Percentiles rank a stretch among this genome's conserved stretches.
Evolutionary conservation across 169 alveolate genomes (phyloP).

Genomic region (Prorocentrum cordatum): DNA sequence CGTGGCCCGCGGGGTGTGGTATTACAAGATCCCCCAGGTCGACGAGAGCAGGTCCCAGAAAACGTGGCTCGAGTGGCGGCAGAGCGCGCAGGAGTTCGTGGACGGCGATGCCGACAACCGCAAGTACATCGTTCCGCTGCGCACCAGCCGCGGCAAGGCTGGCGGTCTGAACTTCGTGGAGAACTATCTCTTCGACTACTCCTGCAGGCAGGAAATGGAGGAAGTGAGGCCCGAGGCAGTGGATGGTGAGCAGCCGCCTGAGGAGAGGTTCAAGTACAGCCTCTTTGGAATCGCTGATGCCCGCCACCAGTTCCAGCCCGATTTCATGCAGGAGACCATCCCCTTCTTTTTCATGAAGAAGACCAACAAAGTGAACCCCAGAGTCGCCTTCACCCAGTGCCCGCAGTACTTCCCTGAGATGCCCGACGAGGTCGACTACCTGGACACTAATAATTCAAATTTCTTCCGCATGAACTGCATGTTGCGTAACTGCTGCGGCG

Average conservation of each 20-base stretch:
- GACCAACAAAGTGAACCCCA: conserved; percentile 20
- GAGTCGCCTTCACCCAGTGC: conserved; percentile 51
- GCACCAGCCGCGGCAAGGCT: conserved; percentile 43
- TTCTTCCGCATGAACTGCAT: conserved; percentile 58
- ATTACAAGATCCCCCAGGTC: conserved; percentile 41
- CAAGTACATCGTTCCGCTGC: conserved; percentile 35
- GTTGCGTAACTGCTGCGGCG: conserved; percentile 61
- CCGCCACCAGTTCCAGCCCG: conserved; percentile 48
- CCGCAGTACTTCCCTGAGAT: conserved; percentile 58
- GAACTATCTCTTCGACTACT: conserved; percentile 27
- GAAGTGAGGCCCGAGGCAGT: not conserved
- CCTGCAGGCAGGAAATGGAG: not conserved
- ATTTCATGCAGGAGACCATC: conserved; percentile 38
- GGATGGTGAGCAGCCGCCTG: not conserved
- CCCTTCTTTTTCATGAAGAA: conserved; percentile 22
- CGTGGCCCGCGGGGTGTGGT: not conserved
- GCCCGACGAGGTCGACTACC: conserved; percentile 42
- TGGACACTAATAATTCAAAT: conserved; percentile 36
- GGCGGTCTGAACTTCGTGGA: conserved; percentile 28
- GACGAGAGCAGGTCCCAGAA: conserved; percentile 22
- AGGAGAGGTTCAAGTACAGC: not conserved
- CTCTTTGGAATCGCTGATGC: conserved; percentile 51
- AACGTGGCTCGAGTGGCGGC: conserved; percentile 21
- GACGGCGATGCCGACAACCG: conserved; percentile 29
- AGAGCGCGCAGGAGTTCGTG: conserved; percentile 28